phyloP scores from a whole-genome alignment of 1,139 yeast genomes.

The Diutina sp. region DNA sequence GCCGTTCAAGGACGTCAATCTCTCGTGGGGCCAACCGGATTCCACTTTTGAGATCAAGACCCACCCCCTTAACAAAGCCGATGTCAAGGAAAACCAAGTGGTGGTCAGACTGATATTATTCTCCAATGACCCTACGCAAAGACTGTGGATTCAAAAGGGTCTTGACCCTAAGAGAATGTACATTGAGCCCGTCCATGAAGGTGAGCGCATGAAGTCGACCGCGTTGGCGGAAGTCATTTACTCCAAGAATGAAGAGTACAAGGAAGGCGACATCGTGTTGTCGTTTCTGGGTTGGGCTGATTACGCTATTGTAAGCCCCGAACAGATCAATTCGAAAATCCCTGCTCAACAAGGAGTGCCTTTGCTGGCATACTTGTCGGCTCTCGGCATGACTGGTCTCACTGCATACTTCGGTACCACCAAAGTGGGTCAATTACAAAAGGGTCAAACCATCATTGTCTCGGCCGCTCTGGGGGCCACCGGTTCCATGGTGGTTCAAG shows the following conservation, averaged over 20 bases:
- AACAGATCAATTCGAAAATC: constrained; percentile 12
- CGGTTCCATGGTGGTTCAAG: constrained; percentile 48
- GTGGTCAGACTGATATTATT: constrained; percentile 33
- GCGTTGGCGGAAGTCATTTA: constrained; percentile 39
- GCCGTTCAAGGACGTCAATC: constrained; percentile 11
- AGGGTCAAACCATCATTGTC: constrained; percentile 27
- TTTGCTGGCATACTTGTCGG: constrained; percentile 18
- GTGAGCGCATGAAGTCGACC: constrained; percentile 35
- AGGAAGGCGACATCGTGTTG: constrained; percentile 30
- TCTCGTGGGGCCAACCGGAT: constrained; percentile 13
- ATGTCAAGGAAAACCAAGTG: constrained; percentile 29
- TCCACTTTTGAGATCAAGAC: constrained; percentile 22
- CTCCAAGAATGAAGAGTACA: constrained; percentile 23
- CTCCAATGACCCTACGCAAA: constrained; percentile 61
- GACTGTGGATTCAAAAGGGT: constrained; percentile 42
- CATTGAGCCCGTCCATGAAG: constrained; percentile 31
- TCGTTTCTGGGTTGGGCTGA: constrained; percentile 29
- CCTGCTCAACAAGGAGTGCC: constrained; percentile 3
- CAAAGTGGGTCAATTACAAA: constrained; percentile 27
- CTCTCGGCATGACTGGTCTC: constrained; percentile 44
- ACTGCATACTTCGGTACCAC: constrained; percentile 51
- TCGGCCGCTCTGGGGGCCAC: constrained; percentile 68
- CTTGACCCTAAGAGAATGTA: constrained; percentile 30
- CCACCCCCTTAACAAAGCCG: constrained; percentile 9
- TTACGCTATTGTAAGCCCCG: constrained; percentile 13